Evolutionary conservation across 768 basidiomycete genomes (phyloP).

Genomic region (Cystofilobasidium macerans): DNA sequence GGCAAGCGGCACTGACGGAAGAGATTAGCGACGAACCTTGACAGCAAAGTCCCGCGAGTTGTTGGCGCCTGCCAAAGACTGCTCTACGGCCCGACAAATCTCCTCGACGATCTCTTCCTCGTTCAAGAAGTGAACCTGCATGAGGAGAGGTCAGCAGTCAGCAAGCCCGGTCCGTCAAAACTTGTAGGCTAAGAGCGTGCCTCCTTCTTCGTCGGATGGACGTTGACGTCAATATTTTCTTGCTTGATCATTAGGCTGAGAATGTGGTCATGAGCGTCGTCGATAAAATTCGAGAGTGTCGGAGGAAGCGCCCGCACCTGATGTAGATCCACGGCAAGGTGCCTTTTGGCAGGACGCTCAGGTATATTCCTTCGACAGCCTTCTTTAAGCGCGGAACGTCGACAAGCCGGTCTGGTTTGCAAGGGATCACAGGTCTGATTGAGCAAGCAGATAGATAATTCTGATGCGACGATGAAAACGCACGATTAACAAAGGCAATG

Average conservation of each 20-base stretch:
- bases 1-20: background rate
- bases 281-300: background rate
- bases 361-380: constrained; percentile 77
- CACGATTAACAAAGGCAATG: constrained; percentile 89
- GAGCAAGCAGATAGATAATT: background rate
- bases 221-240: constrained; percentile 84
- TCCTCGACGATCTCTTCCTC: constrained; percentile 73
- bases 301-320: constrained; percentile 47
- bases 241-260: constrained; percentile 70
- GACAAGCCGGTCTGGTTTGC: constrained; percentile 66
- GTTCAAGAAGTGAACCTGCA: constrained; percentile 65
- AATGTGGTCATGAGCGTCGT: background rate
- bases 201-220: constrained; percentile 94
- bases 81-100: constrained; percentile 62
- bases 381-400: constrained; percentile 78
- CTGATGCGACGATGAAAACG: constrained; percentile 32
- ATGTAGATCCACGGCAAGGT: constrained; percentile 83
- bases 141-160: background rate
- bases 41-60: constrained; percentile 41
- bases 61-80: constrained; percentile 48
- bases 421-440: background rate
- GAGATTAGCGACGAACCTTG: constrained; percentile 34
- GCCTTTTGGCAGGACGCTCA: constrained; percentile 75
- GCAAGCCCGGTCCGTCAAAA: background rate
- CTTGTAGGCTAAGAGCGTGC: constrained; percentile 33